These are phyloP conservation scores for Striga asiatica DNA, from an alignment of 257 asterid genomes.

Conservation along the genomic window DNA sequence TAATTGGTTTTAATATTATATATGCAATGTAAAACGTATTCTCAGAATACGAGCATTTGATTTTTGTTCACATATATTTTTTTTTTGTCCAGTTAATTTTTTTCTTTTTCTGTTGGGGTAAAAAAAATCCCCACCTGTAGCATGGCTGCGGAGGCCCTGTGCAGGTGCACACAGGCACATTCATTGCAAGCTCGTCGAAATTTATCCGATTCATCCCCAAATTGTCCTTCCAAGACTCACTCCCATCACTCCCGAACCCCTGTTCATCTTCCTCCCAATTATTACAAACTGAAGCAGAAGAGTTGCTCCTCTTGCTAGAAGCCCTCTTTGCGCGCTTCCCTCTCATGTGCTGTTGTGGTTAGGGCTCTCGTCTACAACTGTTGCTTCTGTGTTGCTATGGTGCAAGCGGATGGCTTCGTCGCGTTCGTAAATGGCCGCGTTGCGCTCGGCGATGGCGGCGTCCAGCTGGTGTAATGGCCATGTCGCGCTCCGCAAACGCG, in stretches of 20 bases:
- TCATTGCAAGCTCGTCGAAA: constrained; percentile 79
- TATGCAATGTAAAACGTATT: no score
- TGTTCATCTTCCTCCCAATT: constrained; percentile 37
- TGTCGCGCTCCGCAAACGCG: constrained; percentile 84
- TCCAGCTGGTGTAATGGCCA: constrained; percentile 88
- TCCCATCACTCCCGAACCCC: constrained; percentile 42
- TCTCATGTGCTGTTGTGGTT: constrained; percentile 31
- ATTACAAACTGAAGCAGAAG: constrained; percentile 28
- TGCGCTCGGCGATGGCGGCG: constrained; percentile 82
- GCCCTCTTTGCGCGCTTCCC: constrained; percentile 43
- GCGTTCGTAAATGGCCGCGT: constrained; percentile 64
- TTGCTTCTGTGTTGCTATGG: no score
- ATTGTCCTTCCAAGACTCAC: constrained; percentile 65
- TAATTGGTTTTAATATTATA: no score
- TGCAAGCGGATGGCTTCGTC: constrained; percentile 67
- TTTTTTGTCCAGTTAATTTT: no score
- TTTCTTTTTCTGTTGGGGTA: no score
- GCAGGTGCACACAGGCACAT: constrained; percentile 83
- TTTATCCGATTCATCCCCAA: constrained; percentile 63
- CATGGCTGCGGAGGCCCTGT: constrained; percentile 91
- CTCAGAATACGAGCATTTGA: no score
- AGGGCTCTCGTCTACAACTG: constrained; percentile 56
- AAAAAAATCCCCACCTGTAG: constrained; percentile 94
- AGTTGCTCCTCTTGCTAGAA: constrained; percentile 27
- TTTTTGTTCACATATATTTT: no score